Evolutionary conservation across 1,284 basidiomycete genomes (phyloP), one percentile per base, ranked within the genome.

Genomic region (Fistulinella cinereoalba): DNA sequence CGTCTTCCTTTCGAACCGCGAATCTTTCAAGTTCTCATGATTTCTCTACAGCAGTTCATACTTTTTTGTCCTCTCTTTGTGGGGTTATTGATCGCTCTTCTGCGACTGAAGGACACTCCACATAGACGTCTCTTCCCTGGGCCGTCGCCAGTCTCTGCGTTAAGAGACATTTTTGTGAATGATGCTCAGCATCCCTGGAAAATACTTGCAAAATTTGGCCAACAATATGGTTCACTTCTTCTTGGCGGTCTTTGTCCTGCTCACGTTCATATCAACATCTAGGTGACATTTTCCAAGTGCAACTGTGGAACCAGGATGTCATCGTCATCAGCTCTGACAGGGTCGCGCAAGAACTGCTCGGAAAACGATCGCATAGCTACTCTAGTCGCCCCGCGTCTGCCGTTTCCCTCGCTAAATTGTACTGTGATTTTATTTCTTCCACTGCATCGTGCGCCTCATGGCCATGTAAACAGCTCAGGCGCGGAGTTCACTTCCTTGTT

Each of bases 311-410:
- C 32, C 50, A 50, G 48, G 47, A 49, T 41, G 46, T 53, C 44
- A 37, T 55, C 37, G 22, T 64, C 13, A 45, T 60, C 11, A 64
- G 52, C 34, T 64, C 60, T 0, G 60, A 62, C 27, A 44, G 45
- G 46, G 44, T 49, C 42, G 62, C 60, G 0, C 56, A 49, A 18
- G 60, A 54, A 23, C 58, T 64, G 13, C 49, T 61, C 31, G 50
- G 46, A 28, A 37, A 40, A 33, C 49, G 48, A n/a, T 60, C 60
- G n/a, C 31, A 43, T 1, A 62, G 44, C 23, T 60, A 64, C 34
- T 60, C 58, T 10, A 51, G 48, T 22, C 56, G 57, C 18, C 61
- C 58, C 4, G 24, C 43, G 33, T 42, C 44, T 28, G 27, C 64
- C 21, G 28, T 43, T 15, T 31, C 34, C 16, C 39, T 57, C 24